Base-by-base conservation (phyloP, 1,139 yeast species). In the Candida frijolesensis region DNA sequence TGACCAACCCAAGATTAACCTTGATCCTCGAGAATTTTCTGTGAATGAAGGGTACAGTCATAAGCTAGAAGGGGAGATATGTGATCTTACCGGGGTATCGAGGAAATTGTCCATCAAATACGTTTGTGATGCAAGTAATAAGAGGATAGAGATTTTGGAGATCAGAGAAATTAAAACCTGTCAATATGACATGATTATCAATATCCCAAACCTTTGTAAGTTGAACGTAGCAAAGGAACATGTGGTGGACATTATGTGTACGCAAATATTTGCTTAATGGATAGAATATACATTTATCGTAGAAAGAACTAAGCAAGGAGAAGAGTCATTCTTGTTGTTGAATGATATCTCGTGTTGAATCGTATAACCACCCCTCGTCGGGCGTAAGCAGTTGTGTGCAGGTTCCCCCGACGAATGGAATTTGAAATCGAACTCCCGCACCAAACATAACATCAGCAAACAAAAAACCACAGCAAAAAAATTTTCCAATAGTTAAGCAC, bases 151-250 rank as follows among this genome's bases (percentile, higher is more conserved):
- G 15, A 66, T 74, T 10, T 35, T 66, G 8, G 76, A 77, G 53
- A 78, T 86, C 0, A 72, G 72, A 47, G 98, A 92, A 66, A 71
- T 82, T 47, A 80, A 78, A 54, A 86, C 94, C 0, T 91, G 97
- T 64, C 82, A 82, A 45, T 90, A 90, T 60, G 78, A 78, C 56
- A 76, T 86, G 64, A 74, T 74, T n/a, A 68, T 90, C 1, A 75
- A 78, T 43, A 72, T 86, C 1, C 85, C 88, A 0, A 70, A 72
- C 6, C 68, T 89, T 19, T 91, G 97, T 64, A 60, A 63, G 12
- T 68, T 80, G 45, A 74, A 72, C n/a, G 61, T 60, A 14, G 49
- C 57, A 6, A 72, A 69, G 22, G 77, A 74, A 18, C 66, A 68
- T 34, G 67, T 71, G 19, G 60, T 68, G 18, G 74, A 75, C 41